A percentile compares a stretch with the other conserved stretches of the same genome.
These are phyloP conservation scores for Citrus cavaleriei DNA, from an alignment of 345 rosid genomes.

Conservation along the genomic window DNA sequence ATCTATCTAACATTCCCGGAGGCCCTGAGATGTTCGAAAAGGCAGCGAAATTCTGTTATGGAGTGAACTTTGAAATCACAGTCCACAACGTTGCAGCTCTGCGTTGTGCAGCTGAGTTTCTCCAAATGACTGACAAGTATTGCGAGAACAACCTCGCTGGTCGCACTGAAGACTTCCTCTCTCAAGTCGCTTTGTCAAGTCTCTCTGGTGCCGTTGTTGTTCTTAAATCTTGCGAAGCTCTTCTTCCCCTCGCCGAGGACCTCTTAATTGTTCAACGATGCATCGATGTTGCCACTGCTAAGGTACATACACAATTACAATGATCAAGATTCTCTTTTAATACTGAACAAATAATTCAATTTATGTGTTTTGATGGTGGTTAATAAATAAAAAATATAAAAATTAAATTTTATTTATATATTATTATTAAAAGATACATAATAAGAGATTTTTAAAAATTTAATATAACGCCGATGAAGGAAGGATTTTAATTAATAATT, in stretches of 20 bases:
- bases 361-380: too few species aligned
- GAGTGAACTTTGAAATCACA: conserved; percentile 91
- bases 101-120: conserved; percentile 82
- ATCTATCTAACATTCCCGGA: conserved; percentile 75
- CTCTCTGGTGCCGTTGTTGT: conserved; percentile 84
- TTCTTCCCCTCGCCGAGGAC: conserved; percentile 75
- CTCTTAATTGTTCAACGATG: conserved; percentile 68
- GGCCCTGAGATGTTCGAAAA: conserved; percentile 95
- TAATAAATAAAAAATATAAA: too few species aligned
- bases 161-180: conserved; percentile 84
- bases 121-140: conserved; percentile 76
- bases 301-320: conserved; percentile 32
- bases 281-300: conserved; percentile 52
- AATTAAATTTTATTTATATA: too few species aligned
- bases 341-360: too few species aligned
- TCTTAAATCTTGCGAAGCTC: conserved; percentile 75
- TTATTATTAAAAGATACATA: too few species aligned
- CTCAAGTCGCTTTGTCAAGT: conserved; percentile 76
- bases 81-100: conserved; percentile 93
- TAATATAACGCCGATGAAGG: rapidly evolving
- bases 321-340: too few species aligned
- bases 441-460: rapidly evolving
- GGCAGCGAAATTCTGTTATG: conserved; percentile 92
- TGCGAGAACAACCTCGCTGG: conserved; percentile 71
- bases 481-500: rapidly evolving